These are phyloP conservation scores for Dunaliella primolecta DNA, from an alignment of 139 green algal species.

Conservation along the genomic window DNA sequence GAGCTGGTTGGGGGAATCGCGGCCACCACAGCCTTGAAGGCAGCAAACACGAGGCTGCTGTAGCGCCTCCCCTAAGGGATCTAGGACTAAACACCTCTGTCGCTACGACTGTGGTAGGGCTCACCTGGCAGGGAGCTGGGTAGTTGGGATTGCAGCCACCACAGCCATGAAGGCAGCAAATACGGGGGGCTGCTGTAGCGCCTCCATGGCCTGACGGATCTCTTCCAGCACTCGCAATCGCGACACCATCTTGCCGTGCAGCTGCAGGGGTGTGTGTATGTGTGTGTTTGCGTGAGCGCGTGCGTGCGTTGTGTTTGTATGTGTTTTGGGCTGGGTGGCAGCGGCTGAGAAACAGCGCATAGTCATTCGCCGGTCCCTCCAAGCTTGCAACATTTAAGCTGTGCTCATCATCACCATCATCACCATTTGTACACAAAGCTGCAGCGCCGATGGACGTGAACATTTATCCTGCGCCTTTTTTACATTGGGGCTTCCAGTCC, in stretches of 20 bases:
- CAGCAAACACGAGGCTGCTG: conserved; percentile 4
- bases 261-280: neutral
- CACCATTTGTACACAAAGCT: too few relatives aligned
- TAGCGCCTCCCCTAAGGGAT: conserved; percentile 1
- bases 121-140: neutral
- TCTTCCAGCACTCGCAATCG: conserved; percentile 12
- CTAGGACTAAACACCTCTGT: too few relatives aligned
- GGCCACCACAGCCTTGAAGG: neutral
- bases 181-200: conserved; percentile 7
- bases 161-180: neutral
- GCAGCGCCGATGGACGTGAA: too few relatives aligned
- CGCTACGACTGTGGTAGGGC: too few relatives aligned
- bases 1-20: neutral
- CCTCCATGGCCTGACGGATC: neutral
- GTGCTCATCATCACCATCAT: too few relatives aligned
- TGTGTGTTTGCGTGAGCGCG: neutral
- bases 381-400: too few relatives aligned
- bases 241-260: conserved; percentile 16
- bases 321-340: too few relatives aligned
- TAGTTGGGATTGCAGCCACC: neutral
- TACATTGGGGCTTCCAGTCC: too few relatives aligned
- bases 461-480: too few relatives aligned
- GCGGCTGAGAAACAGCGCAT: too few relatives aligned
- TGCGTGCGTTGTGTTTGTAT: too few relatives aligned
- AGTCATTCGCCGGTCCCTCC: too few relatives aligned